Evolutionary conservation across 768 basidiomycete genomes (phyloP).

Genomic region (Panellus pusillus): DNA sequence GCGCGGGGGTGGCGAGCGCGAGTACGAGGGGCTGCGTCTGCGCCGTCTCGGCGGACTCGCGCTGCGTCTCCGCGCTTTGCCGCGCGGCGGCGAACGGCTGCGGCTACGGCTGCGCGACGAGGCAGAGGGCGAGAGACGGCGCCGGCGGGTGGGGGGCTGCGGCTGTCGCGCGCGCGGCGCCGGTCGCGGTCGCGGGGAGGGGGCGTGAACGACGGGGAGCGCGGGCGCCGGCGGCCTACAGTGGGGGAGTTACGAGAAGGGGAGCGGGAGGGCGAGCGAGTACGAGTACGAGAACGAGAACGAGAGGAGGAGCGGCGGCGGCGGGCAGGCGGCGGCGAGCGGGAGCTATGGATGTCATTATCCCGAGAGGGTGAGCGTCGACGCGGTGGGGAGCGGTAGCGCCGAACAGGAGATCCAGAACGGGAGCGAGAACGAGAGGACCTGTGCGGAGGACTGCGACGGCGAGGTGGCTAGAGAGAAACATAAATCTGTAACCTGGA

Average conservation of each 20-base stretch:
- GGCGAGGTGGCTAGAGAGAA: conserved; percentile 41
- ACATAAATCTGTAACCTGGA: not conserved
- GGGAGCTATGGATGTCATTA: conserved; percentile 33
- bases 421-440: conserved; percentile 36
- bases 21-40: conserved; percentile 32
- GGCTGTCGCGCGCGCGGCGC: conserved; percentile 40
- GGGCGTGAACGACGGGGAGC: conserved; percentile 41
- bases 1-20: conserved; percentile 32
- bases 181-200: conserved; percentile 40
- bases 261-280: conserved; percentile 38
- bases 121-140: conserved; percentile 38
- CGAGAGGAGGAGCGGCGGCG: conserved; percentile 49
- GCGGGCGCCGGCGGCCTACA: conserved; percentile 49
- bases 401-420: conserved; percentile 34
- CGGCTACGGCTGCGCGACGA: conserved; percentile 35
- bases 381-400: conserved; percentile 42
- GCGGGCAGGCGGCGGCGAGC: conserved; percentile 31
- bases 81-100: conserved; percentile 40
- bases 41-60: conserved; percentile 34
- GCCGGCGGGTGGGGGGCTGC: conserved; percentile 57
- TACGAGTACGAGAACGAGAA: conserved; percentile 51
- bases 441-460: conserved; percentile 49
- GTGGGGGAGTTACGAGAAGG: conserved; percentile 24
- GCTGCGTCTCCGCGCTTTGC: conserved; percentile 47
- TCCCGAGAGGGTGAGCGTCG: conserved; percentile 40